Evolutionary conservation across 2,329 filamentous ascomycete genomes (phyloP).

Genomic region (Pseudogymnoascus sp.): DNA sequence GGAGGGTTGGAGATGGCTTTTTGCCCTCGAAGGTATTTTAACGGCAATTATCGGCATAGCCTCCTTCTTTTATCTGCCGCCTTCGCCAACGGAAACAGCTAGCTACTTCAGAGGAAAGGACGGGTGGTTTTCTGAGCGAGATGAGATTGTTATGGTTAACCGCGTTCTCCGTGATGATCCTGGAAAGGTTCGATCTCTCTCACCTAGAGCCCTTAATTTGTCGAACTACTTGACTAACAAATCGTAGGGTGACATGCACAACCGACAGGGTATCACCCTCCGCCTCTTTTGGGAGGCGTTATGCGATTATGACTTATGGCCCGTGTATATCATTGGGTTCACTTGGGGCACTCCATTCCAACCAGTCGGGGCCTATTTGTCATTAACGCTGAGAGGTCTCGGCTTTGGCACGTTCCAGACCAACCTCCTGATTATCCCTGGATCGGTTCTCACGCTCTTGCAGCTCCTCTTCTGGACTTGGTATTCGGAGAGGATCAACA

Average conservation of each 20-base stretch:
- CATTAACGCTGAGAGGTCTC: constrained; percentile 15
- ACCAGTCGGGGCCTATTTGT: constrained; percentile 18
- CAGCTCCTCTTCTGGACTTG: constrained; percentile 38
- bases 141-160: constrained; percentile 61
- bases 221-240: constrained; percentile 46
- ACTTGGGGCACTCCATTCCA: constrained; percentile 11
- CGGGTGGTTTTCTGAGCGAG: constrained; percentile 55
- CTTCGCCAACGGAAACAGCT: constrained; percentile 54
- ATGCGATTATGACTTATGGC: constrained; percentile 48
- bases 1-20: constrained; percentile 52
- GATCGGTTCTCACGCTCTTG: neutral
- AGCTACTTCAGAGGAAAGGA: constrained; percentile 48
- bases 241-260: constrained; percentile 48
- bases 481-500: constrained; percentile 35
- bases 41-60: constrained; percentile 43
- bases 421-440: constrained; percentile 20
- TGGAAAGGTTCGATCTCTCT: constrained; percentile 29
- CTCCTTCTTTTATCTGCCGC: constrained; percentile 48
- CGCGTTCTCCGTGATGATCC: constrained; percentile 48
- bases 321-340: constrained; percentile 26
- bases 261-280: constrained; percentile 47
- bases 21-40: constrained; percentile 37
- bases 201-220: constrained; percentile 40
- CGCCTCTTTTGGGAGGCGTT: constrained; percentile 41
- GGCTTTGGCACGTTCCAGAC: constrained; percentile 21